These are phyloP conservation scores for Coprinopsis cinerea DNA, from an alignment of 768 basidiomycete species.

Conservation along the genomic window DNA sequence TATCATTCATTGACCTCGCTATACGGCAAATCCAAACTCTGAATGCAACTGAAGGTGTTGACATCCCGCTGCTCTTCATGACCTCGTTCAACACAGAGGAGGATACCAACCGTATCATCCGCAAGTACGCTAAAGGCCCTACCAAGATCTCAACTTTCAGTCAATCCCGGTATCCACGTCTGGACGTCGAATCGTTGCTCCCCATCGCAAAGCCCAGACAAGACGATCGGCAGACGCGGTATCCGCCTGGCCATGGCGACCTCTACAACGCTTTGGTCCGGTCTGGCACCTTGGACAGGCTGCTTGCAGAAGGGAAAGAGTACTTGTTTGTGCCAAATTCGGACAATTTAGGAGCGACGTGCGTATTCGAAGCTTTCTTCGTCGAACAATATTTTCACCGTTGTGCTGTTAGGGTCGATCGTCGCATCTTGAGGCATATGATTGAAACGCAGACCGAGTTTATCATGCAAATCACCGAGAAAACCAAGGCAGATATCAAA, in stretches of 20 bases:
- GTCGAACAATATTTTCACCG: slow-evolving; percentile 10
- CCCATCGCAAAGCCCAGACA: slow-evolving; percentile 61
- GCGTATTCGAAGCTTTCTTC: slow-evolving; percentile 21
- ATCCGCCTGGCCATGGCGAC: slow-evolving; percentile 92
- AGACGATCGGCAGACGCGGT: slow-evolving; percentile 78
- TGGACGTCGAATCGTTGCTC: slow-evolving; percentile 70
- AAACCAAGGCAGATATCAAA: slow-evolving; percentile 85
- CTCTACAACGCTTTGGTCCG: slow-evolving; percentile 87
- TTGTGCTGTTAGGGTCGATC: slow-evolving; percentile 54
- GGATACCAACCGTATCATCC: slow-evolving; percentile 79
- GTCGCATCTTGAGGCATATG: slow-evolving; percentile 84
- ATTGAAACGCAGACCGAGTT: slow-evolving; percentile 77
- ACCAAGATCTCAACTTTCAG: slow-evolving; percentile 77
- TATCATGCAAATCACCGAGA: slow-evolving; percentile 94
- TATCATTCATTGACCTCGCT: slow-evolving; percentile 83
- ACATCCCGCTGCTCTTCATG: slow-evolving; percentile 88
- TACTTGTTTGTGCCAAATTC: slow-evolving; percentile 96
- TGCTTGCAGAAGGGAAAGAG: slow-evolving; percentile 86
- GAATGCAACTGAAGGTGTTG: slow-evolving; percentile 62
- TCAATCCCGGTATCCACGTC: slow-evolving; percentile 82
- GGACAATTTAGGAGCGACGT: slow-evolving; percentile 90
- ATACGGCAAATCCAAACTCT: slow-evolving; percentile 86
- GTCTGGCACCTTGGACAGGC: slow-evolving; percentile 83
- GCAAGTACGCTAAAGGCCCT: slow-evolving; percentile 81
- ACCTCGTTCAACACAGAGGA: slow-evolving; percentile 92